Evolutionary conservation across 768 basidiomycete species (phyloP), one percentile per base, ranked within the genome.

Genomic region (Kondoa subrosea): DNA sequence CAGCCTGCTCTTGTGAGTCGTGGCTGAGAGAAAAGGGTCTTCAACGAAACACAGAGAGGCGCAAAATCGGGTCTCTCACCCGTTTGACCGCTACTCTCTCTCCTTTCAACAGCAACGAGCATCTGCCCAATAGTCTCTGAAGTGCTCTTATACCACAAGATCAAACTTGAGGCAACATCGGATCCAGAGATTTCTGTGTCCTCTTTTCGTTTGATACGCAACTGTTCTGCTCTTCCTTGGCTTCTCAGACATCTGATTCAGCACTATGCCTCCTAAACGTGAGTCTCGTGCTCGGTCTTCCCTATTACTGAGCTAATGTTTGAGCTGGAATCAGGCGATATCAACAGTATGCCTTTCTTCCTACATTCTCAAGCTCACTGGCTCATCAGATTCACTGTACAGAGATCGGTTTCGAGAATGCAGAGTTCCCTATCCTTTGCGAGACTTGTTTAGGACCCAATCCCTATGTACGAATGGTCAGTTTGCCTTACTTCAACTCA

Each of bases 401-500:
- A 69, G 68, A 69, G 69, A 56, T 33, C 2, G 69, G 69, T 2
- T 70, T 70, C 30, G 69, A 70, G 40, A 67, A 64, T 33, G 29
- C 69, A 34, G 69, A 70, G 61, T 71, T 91, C 66, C 90, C 91
- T 2, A 88, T 91, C 77, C 84, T 93, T 27, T 92, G 91, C 77
- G 91, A 93, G 78, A 89, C 88, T 76, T 92, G 91, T 87, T 75
- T 71, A 85, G 78, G 66, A 30, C 58, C 67, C 64, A 70, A 69
- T 58, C 66, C 66, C 63, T 99, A 93, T 79, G 83, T 93, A 65
- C 84, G 90, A 96, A 91, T 91, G 91, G 71, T 72, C 84, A 72
- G 16, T 72, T n/a, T 34, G 29, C 17, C 16, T 58, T n/a, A n/a
- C n/a, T n/a, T n/a, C n/a, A n/a, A n/a, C n/a, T n/a, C n/a, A n/a